Evolutionary conservation across 2,329 filamentous ascomycete species (phyloP).

Genomic region (Claviceps sp.): DNA sequence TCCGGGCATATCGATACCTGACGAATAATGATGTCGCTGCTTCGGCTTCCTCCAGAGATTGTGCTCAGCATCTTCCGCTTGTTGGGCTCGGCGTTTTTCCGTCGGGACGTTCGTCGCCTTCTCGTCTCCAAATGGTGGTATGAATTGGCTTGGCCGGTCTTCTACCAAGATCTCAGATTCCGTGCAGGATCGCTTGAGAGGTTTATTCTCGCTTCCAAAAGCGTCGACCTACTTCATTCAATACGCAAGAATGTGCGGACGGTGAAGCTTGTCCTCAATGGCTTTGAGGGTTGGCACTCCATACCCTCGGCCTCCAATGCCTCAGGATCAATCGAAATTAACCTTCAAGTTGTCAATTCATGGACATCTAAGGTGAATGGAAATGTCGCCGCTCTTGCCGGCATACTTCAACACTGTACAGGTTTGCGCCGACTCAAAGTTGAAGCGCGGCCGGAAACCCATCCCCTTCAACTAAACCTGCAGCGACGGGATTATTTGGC

Average conservation of each 20-base stretch:
- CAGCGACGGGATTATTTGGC: conserved; percentile 5
- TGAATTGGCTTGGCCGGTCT: conserved; percentile 3
- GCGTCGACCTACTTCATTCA: conserved; percentile 1
- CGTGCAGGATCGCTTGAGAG: conserved; percentile 1
- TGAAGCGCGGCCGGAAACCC: conserved; percentile 5
- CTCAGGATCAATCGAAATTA: background rate
- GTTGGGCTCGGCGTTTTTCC: conserved; percentile 6
- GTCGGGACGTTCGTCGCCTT: conserved; percentile 5
- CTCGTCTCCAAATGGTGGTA: conserved; percentile 6
- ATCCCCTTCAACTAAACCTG: background rate
- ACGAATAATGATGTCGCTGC: conserved; percentile 2
- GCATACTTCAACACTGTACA: conserved; percentile 5
- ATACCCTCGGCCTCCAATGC: background rate
- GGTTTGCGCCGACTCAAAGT: conserved; percentile 3
- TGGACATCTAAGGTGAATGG: conserved; percentile 5
- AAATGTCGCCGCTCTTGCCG: background rate
- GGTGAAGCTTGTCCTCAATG: conserved; percentile 1
- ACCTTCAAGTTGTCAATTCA: background rate
- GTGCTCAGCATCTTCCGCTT: conserved; percentile 3
- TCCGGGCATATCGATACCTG: too few relatives aligned
- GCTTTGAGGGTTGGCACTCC: conserved; percentile 6
- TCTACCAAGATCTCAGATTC: conserved; percentile 4
- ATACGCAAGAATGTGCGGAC: conserved; percentile 1
- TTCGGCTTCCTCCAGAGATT: conserved; percentile 5
- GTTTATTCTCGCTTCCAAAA: background rate